Base-by-base conservation (phyloP, 108 stramenopile species). In the Fragilariopsis cylindrus region DNA sequence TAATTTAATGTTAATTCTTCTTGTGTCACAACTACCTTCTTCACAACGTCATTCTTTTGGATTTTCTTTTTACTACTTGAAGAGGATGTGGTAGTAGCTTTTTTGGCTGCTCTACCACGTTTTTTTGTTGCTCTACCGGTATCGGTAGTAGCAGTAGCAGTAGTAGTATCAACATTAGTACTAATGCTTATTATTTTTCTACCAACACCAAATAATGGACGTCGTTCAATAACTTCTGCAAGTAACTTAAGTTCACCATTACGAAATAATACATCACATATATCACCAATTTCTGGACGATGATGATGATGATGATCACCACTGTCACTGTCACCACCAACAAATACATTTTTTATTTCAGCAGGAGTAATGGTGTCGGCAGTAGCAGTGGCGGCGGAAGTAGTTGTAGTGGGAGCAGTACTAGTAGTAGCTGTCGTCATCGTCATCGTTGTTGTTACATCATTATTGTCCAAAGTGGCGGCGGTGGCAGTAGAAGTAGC, bases 251-350 rank as follows among this genome's bases (percentile, higher is more conserved):
- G 77, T 13, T 75, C 67, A 3, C 85, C 86, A 57, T 88, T 85
- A 11, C 92, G 60, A 88, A 90, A 93, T 21, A 74, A 21, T 3
- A 91, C 87, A 42, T 85, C 69, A 67, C 87, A 88, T 40, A 41
- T 40, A 73, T 93, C 92, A 41, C 86, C 87, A 44, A 90, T 85
- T 69, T 91, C 68, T 19, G 87, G 83, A 0, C 88, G 88, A 58
- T 73, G 49, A 44, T 67, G 57, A 3, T 57, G 48, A 53, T 41
- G 48, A 11, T 63, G 9, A 15, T 52, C 50, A 0, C 50, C 50
- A 13, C 3, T 13, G 3, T 52, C 3, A 2, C 13, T 13, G 50
- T 0, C 50, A 13, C 13, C 50, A 13, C 13, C 12, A 12, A 12
- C 13, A 9, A 13, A 2, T 12, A 13, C 50, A 13, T 9, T 12